Evolutionary conservation across 257 asterid genomes (phyloP).

Genomic region (Voacanga thouarsii): DNA sequence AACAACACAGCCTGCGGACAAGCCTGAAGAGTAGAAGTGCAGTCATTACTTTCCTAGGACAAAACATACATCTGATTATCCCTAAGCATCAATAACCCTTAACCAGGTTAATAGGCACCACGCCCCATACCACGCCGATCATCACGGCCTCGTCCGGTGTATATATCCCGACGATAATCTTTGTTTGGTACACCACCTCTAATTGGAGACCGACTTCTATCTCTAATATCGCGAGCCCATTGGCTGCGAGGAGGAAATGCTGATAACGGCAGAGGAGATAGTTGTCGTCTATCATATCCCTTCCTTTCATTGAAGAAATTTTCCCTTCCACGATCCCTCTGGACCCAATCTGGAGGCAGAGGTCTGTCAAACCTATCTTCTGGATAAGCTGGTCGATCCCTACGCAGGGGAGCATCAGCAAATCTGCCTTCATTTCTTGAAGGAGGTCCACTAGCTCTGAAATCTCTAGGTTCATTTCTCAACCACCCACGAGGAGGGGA

Average conservation of each 20-base stretch:
- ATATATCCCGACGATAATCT: constrained; percentile 49
- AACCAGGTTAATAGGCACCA: constrained; percentile 35
- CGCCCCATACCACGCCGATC: constrained; percentile 54
- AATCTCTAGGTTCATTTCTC: constrained; percentile 60
- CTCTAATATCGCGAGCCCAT: constrained; percentile 59
- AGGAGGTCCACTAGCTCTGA: constrained; percentile 52
- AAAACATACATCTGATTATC: background rate
- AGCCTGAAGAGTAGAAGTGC: background rate
- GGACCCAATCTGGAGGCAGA: constrained; percentile 50
- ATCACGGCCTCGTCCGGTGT: constrained; percentile 53
- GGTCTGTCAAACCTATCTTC: constrained; percentile 64
- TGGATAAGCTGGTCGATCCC: constrained; percentile 43
- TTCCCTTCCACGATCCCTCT: constrained; percentile 63
- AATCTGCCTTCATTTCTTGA: constrained; percentile 60
- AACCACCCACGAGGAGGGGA: constrained; percentile 84
- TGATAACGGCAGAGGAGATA: constrained; percentile 48
- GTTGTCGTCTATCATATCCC: constrained; percentile 50
- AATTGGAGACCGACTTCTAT: constrained; percentile 69
- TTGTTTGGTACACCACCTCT: constrained; percentile 48
- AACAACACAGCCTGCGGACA: background rate
- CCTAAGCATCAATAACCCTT: background rate
- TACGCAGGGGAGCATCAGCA: constrained; percentile 44
- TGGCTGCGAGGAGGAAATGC: constrained; percentile 47
- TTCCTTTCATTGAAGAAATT: constrained; percentile 44
- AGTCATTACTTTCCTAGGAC: background rate